Conservation (phyloP, 148 eudicot genomes). For the Camellia sinensis region DNA sequence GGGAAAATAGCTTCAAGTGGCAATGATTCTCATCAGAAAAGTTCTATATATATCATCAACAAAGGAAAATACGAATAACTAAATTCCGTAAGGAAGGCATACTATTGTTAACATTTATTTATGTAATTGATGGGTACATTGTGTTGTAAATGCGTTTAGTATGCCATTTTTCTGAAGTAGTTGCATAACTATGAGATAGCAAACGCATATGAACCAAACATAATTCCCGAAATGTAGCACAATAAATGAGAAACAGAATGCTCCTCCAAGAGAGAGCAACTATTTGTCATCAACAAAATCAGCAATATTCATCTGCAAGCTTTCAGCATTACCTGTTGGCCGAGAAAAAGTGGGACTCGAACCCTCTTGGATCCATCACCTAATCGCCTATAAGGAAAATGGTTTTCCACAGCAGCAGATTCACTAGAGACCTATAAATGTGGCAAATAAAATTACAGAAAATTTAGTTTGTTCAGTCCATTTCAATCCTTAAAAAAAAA, state of each 20-base stretch:
- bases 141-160: background rate
- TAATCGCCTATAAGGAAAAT: constrained; percentile 52
- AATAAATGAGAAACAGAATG: background rate
- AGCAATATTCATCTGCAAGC: background rate
- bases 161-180: background rate
- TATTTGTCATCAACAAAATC: background rate
- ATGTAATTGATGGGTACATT: background rate
- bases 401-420: constrained; percentile 36
- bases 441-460: background rate
- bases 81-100: background rate
- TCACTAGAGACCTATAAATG: constrained; percentile 47
- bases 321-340: constrained; percentile 50
- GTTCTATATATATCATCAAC: background rate
- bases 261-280: background rate
- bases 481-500: background rate
- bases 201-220: background rate
- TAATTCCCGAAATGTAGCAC: background rate
- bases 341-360: constrained; percentile 51
- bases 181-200: background rate
- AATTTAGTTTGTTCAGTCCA: constrained; percentile 7
- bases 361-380: constrained; percentile 88
- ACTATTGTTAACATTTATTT: background rate
- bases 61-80: background rate
- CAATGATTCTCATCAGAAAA: background rate
- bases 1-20: background rate